These are phyloP conservation scores for Rhytidiadelphus loreus DNA, from an alignment of 225 moss, liverwort and hornwort genomes.

Conservation along the genomic window DNA sequence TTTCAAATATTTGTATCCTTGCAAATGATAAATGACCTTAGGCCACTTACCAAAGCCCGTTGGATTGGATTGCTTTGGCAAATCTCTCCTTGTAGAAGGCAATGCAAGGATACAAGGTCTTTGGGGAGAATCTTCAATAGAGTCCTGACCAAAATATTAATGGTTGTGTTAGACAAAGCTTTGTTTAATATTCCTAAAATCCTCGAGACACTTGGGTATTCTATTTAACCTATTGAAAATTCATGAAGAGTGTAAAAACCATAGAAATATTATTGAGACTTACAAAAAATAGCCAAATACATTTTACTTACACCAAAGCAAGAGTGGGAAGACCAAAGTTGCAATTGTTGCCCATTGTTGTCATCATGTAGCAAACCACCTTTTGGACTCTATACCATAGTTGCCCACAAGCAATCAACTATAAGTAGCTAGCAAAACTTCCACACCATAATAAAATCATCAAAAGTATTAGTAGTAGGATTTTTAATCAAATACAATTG, in stretches of 20 bases:
- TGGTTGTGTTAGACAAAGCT: not conserved
- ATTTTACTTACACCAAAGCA: not conserved
- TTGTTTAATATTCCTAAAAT: not conserved
- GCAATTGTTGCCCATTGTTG: not conserved
- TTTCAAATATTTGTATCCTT: not conserved
- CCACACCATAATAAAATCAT: not conserved
- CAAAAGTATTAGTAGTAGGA: not conserved
- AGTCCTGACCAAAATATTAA: not conserved
- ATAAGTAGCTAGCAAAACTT: not conserved
- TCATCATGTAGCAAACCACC: not conserved
- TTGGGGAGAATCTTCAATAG: not conserved
- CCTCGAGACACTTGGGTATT: not conserved
- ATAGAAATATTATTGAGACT: not conserved
- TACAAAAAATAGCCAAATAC: not conserved
- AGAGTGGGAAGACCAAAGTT: constrained; percentile 10
- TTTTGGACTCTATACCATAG: constrained; percentile 4
- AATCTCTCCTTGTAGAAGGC: constrained; percentile 4
- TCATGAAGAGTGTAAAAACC: not conserved
- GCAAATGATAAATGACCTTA: not conserved
- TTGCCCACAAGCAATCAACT: not conserved
- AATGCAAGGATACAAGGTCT: constrained; percentile 8
- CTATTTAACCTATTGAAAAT: not conserved
- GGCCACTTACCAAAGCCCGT: not conserved
- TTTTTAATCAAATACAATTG: not conserved
- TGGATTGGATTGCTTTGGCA: not conserved